Conservation (phyloP, 345 rosid genomes). For the Ailanthus altissimus region DNA sequence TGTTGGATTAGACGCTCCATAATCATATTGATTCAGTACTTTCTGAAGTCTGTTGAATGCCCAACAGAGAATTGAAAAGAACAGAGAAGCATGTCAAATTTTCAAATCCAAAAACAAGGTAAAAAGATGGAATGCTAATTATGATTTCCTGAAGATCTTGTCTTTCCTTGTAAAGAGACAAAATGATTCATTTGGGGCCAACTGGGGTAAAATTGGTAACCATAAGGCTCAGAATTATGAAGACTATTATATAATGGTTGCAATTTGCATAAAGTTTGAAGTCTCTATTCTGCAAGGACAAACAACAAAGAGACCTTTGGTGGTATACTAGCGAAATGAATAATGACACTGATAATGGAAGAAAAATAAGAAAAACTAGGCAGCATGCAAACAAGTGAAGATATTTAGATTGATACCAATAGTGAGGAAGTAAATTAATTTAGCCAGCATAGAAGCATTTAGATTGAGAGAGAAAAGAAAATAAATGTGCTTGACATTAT, state of each 20-base stretch:
- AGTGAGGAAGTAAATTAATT: background rate
- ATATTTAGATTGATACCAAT: background rate
- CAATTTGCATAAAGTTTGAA: no score
- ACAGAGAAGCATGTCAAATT: background rate
- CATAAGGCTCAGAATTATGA: no score
- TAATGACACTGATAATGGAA: no score
- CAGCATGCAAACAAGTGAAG: background rate
- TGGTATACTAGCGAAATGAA: no score
- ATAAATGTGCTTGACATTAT: background rate
- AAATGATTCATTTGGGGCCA: no score
- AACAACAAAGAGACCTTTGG: no score
- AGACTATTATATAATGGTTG: no score
- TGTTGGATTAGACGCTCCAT: background rate
- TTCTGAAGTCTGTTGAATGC: background rate
- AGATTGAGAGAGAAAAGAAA: background rate
- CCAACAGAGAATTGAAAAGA: background rate
- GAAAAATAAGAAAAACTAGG: background rate
- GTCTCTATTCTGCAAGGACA: no score
- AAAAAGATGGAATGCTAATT: background rate
- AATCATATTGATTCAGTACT: background rate
- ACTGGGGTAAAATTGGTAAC: no score
- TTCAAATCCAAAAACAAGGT: background rate
- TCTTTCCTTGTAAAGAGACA: background rate
- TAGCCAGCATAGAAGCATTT: background rate
- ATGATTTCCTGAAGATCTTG: background rate